These are phyloP conservation scores for Lupinus albus DNA, from an alignment of 306 rosid genomes.

Conservation along the genomic window DNA sequence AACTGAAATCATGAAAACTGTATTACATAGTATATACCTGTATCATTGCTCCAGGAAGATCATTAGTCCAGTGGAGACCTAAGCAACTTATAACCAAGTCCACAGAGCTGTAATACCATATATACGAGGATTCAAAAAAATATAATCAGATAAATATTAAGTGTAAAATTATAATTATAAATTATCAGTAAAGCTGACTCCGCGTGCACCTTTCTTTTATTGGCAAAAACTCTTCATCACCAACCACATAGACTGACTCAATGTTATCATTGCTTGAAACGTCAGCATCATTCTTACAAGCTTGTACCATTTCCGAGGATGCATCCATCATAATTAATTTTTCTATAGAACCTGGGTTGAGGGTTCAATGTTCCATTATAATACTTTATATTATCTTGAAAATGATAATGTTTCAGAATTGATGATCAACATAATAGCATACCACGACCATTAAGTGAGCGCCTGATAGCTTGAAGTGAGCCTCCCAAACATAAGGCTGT, in stretches of 20 bases:
- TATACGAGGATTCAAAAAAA: constrained; percentile 40
- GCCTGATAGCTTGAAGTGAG: constrained; percentile 66
- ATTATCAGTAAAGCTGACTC: constrained; percentile 18
- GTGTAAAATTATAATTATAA: background rate
- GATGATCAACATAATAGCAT: background rate
- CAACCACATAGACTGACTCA: constrained; percentile 71
- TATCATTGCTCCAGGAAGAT: constrained; percentile 99
- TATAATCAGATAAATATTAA: constrained; percentile 1
- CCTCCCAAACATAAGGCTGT: constrained; percentile 90
- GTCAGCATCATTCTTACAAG: constrained; percentile 57
- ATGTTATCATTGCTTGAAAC: constrained; percentile 40
- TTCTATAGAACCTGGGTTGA: constrained; percentile 65
- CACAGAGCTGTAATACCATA: constrained; percentile 65
- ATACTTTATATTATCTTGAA: background rate
- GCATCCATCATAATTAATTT: constrained; percentile 82
- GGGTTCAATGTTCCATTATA: constrained; percentile 20
- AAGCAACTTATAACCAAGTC: constrained; percentile 90
- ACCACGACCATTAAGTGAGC: constrained; percentile 62
- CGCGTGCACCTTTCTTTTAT: constrained; percentile 69
- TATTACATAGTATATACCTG: constrained; percentile 54
- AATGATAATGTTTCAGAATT: background rate
- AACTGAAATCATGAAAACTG: background rate
- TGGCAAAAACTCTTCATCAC: constrained; percentile 89
- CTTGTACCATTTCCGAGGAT: constrained; percentile 76
- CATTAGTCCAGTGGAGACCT: constrained; percentile 98